Evolutionary conservation across 805 yeast genomes (phyloP), one percentile per base, ranked within the genome.

Genomic region (Osmozyma mogii): DNA sequence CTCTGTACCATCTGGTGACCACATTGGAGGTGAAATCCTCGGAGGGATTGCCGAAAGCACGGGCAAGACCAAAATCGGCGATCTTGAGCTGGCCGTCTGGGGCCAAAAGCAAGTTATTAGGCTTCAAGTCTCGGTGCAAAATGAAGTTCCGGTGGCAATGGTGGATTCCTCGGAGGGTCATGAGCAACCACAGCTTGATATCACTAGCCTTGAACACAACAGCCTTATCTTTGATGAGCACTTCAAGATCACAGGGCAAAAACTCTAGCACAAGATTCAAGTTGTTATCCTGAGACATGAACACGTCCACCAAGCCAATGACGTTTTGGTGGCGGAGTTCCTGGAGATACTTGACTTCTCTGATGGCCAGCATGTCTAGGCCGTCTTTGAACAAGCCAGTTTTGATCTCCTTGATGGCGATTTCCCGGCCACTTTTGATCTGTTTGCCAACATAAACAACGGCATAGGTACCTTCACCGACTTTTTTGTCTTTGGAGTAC

Each of bases 381-480:
- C 99, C 99, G 58, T 92, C 97, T 52, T 87, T 85, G 62, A 88
- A 88, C 36, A 82, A 78, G 2, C 94, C 94, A 0, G 94, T 81
- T 48, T 92, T 92, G 66, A 92, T 92, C 62, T 87, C 96, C 50
- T 92, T 92, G 36, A 94, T 79, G 41, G 99, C 99, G 19, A 92
- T 79, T 29, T 68, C 65, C 31, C 88, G 56, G 5, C 53, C 58
- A 28, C 56, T 54, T 17, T 74, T 68, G 9, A 63, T 42, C 49
- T 81, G 81, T 23, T 68, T 74, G 2, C 97, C 97, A 10, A 88
- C 65, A 47, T 78, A 85, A 5, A 92, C 99, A 32, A 88, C 94
- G 27, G 99, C 99, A 61, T 89, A 92, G 0, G 99, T 92, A 57
- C 99, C 99, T 59, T 92, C 99, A 27, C 99, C 99, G 17, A 92